Percentiles rank a stretch among this genome's conserved stretches.
phyloP scores from a whole-genome alignment of 176 grass and related monocot species.

The Typha latifolia region DNA sequence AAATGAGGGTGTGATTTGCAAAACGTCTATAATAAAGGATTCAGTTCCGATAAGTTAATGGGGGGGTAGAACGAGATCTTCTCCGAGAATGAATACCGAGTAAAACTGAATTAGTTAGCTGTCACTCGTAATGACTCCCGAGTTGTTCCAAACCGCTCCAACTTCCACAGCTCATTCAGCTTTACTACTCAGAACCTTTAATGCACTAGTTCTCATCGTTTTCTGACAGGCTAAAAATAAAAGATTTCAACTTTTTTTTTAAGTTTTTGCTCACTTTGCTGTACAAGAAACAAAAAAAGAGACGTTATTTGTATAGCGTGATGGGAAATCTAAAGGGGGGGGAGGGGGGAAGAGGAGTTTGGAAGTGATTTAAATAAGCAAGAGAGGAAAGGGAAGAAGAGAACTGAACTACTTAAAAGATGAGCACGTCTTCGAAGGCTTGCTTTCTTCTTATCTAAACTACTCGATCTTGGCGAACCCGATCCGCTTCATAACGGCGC shows the following conservation, averaged over 20 bases:
- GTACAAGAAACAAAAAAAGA: not conserved
- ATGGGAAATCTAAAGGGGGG: not conserved
- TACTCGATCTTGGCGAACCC: slow-evolving; percentile 85
- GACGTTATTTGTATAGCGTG: slow-evolving; percentile 18
- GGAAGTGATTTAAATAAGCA: not conserved
- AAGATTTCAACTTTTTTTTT: not conserved
- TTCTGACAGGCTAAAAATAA: too few species aligned
- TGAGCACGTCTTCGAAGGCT: not conserved
- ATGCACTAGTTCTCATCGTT: not conserved
- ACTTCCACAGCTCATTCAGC: not conserved
- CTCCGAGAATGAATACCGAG: not conserved
- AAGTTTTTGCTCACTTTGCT: not conserved
- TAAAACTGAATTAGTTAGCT: slow-evolving; percentile 1
- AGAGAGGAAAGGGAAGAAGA: not conserved
- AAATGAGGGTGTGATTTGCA: too few species aligned
- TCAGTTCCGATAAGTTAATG: too few species aligned
- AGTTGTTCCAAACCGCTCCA: not conserved
- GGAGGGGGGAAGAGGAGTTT: not conserved
- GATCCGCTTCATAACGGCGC: slow-evolving; percentile 38
- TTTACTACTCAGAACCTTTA: not conserved
- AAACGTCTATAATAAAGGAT: too few species aligned
- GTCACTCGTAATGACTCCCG: not conserved
- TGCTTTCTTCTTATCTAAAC: slow-evolving; percentile 2
- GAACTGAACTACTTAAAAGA: slow-evolving; percentile 8
- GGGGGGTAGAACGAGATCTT: not conserved